A percentile compares a stretch with the other conserved stretches of the same genome.
Conservation (phyloP, 2,329 filamentous ascomycete genomes). For the Colletotrichum lupini region DNA sequence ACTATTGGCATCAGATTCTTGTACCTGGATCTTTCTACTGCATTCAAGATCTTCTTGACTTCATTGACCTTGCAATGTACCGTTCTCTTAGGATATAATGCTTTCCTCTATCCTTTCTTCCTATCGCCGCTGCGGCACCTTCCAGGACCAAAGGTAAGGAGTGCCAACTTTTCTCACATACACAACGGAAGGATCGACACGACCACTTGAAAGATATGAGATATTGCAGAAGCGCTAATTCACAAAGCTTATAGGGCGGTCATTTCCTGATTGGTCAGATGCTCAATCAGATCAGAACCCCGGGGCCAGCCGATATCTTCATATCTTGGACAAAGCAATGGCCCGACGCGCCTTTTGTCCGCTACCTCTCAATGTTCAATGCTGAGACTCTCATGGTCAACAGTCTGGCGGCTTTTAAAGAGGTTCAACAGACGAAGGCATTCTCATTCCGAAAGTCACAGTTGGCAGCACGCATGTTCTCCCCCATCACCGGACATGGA, state of each 20-base stretch:
- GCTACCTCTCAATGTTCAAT: slow-evolving; percentile 48
- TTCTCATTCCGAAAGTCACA: slow-evolving; percentile 52
- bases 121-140: slow-evolving; percentile 56
- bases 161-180: no score
- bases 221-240: neutral
- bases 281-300: slow-evolving; percentile 44
- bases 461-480: slow-evolving; percentile 46
- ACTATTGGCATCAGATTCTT: neutral
- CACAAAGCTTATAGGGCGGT: slow-evolving; percentile 44
- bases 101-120: slow-evolving; percentile 55
- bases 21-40: neutral
- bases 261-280: slow-evolving; percentile 53
- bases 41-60: neutral
- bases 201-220: rapidly evolving
- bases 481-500: slow-evolving; percentile 48
- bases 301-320: slow-evolving; percentile 42
- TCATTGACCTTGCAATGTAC: slow-evolving; percentile 13
- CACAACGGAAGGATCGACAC: no score
- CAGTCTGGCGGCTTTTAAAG: slow-evolving; percentile 47
- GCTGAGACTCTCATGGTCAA: slow-evolving; percentile 51
- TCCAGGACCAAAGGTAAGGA: slow-evolving; percentile 54
- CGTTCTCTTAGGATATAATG: slow-evolving; percentile 45
- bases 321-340: slow-evolving; percentile 45
- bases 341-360: slow-evolving; percentile 50
- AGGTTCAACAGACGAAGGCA: slow-evolving; percentile 51